Evolutionary conservation across 1,139 yeast species (phyloP).

Genomic region (Geotrichum histeridarum): DNA sequence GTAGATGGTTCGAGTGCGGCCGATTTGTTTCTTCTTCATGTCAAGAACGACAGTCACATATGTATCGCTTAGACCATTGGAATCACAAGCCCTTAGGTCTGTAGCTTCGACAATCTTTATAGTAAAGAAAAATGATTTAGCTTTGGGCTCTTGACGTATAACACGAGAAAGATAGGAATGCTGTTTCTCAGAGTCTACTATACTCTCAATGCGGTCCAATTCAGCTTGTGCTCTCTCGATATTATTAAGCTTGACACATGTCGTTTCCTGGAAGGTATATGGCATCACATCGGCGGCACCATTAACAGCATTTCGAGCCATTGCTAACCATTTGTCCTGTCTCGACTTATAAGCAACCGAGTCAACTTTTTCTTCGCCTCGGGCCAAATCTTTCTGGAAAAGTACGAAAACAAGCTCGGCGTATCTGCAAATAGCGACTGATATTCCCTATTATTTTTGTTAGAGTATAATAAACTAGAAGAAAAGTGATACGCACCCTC

Average conservation of each 20-base stretch:
- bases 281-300: conserved; percentile 46
- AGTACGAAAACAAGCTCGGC: conserved; percentile 45
- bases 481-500: conserved; percentile 31
- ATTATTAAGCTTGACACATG: conserved; percentile 75
- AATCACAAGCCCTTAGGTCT: conserved; percentile 52
- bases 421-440: conserved; percentile 56
- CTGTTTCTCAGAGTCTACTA: conserved; percentile 57
- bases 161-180: conserved; percentile 44
- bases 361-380: conserved; percentile 34
- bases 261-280: conserved; percentile 54
- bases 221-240: conserved; percentile 57
- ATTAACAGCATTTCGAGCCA: conserved; percentile 44
- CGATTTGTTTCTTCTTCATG: conserved; percentile 52
- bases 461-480: background rate
- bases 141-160: conserved; percentile 33
- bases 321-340: conserved; percentile 39
- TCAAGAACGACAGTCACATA: conserved; percentile 67
- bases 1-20: conserved; percentile 62
- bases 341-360: conserved; percentile 28
- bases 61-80: conserved; percentile 56
- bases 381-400: conserved; percentile 47
- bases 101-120: conserved; percentile 66
- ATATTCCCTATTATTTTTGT: conserved; percentile 40
- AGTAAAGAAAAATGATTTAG: conserved; percentile 55
- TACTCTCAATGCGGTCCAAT: conserved; percentile 55